Evolutionary conservation across 1,284 basidiomycete genomes (phyloP).

Genomic region (Microbotryum violaceum): DNA sequence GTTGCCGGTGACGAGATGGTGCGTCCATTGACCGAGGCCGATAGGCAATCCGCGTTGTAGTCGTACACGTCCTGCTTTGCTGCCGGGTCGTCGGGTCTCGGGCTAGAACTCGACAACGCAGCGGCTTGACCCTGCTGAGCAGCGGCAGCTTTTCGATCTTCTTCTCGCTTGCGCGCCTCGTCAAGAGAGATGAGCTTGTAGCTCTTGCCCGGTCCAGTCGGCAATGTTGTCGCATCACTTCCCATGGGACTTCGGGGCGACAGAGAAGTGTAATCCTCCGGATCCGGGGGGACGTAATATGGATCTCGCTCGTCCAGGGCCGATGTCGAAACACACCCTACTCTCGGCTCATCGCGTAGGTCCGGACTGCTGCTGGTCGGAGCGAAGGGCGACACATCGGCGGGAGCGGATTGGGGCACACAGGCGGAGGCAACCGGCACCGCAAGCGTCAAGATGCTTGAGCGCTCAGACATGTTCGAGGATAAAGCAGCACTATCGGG

Average conservation of each 20-base stretch:
- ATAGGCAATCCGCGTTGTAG: constrained; percentile 1
- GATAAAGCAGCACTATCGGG: no score
- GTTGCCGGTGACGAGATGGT: constrained; percentile 2
- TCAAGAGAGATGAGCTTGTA: constrained; percentile 31
- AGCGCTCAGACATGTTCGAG: no score
- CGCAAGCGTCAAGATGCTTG: no score
- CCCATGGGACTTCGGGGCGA: no score
- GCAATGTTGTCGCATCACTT: no score
- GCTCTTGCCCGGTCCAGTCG: background rate
- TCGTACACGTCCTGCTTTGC: background rate
- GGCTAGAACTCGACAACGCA: constrained; percentile 1
- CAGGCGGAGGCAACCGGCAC: background rate
- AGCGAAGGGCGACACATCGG: background rate
- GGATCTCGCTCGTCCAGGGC: no score
- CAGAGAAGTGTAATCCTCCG: no score
- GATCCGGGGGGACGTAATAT: no score
- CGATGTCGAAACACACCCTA: no score
- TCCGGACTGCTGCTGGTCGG: background rate
- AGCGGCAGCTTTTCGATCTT: constrained; percentile 11
- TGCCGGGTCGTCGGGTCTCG: background rate
- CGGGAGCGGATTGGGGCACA: constrained; percentile 4
- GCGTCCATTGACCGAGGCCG: constrained; percentile 6
- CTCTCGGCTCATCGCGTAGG: no score
- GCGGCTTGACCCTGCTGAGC: constrained; percentile 1
- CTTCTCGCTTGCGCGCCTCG: constrained; percentile 19